These are phyloP conservation scores for Phytophthora capsici DNA, from an alignment of 352 stramenopile genomes.

Conservation along the genomic window DNA sequence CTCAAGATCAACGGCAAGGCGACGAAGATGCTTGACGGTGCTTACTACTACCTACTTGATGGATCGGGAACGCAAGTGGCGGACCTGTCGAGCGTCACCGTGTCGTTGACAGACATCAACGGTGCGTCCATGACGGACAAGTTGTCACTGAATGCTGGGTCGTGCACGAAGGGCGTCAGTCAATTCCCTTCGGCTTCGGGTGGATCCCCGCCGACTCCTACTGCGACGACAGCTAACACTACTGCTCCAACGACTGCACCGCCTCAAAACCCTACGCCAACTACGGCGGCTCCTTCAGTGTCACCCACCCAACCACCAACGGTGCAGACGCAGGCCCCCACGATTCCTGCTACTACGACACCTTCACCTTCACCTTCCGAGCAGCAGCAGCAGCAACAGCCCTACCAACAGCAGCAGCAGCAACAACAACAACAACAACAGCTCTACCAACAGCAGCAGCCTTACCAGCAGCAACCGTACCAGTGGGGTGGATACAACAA, in stretches of 20 bases:
- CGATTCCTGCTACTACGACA: background rate
- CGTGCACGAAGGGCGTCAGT: conserved; percentile 42
- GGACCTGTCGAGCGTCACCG: conserved; percentile 42
- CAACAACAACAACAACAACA: background rate
- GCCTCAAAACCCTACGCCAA: background rate
- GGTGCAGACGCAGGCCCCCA: conserved; percentile 5
- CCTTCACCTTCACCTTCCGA: background rate
- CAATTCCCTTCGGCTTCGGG: conserved; percentile 44
- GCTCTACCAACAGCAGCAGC: background rate
- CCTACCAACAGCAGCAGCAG: background rate
- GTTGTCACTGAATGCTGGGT: conserved; percentile 40
- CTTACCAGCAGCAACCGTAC: background rate
- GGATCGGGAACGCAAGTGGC: conserved; percentile 37
- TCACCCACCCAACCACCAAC: background rate
- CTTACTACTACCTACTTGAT: conserved; percentile 69
- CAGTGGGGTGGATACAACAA: conserved; percentile 1
- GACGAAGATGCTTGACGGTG: conserved; percentile 58
- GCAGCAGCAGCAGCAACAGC: background rate
- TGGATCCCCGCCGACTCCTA: conserved; percentile 8
- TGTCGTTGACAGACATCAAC: conserved; percentile 52
- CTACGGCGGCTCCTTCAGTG: background rate
- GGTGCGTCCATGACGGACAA: conserved; percentile 52
- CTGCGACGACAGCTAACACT: conserved; percentile 16
- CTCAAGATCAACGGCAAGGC: conserved; percentile 53
- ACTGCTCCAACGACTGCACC: background rate